Base-by-base conservation (phyloP, 495 filamentous ascomycete genomes). In the Penicillium robsamsonii region DNA sequence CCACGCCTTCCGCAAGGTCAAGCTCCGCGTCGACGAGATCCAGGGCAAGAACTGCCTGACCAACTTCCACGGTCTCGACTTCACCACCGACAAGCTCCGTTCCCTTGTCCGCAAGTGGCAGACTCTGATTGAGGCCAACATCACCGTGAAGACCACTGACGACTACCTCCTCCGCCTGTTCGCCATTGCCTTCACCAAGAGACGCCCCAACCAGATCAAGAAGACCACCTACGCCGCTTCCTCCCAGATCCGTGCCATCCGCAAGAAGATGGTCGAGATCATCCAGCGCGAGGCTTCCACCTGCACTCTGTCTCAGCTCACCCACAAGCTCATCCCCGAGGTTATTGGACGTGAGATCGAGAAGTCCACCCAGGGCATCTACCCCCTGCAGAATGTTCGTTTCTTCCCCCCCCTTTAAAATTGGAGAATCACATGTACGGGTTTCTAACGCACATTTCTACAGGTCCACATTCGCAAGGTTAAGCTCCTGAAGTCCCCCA, bases 21-120 rank as follows among this genome's bases (percentile, higher is more conserved):
- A 97, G 87, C 90, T 98, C 69, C 86, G 94, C 58, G 90, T 98
- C 65, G 94, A 98, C 70, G 94, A 98, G 79, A 87, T 98, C 57
- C 94, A 98, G 79, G 94, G 94, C 81, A 97, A 96, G 85, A 98
- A 96, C 86, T 98, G 94, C 79, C 83, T 98, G 67, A 98, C 94
- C 81, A 97, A 97, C 85, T 98, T 98, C 88, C 93, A 98, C 83
- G 94, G 94, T 65, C 84, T 98, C 73, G 94, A 98, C 81, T 97
- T 98, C 86, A 98, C 94, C 65, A 97, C 95, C 65, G 94, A 98
- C 86, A 97, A 97, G 85, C 85, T 98, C 63, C 89, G 94, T 67
- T 98, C 94, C 52, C 86, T 98, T 57, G 94, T 98, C 63, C 92
- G 94, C 79, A 98, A 98, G 80, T 98, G 94, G 94, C 94, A 98